phyloP scores from a whole-genome alignment of 176 grass and related monocot species.

The Avena insularis region DNA sequence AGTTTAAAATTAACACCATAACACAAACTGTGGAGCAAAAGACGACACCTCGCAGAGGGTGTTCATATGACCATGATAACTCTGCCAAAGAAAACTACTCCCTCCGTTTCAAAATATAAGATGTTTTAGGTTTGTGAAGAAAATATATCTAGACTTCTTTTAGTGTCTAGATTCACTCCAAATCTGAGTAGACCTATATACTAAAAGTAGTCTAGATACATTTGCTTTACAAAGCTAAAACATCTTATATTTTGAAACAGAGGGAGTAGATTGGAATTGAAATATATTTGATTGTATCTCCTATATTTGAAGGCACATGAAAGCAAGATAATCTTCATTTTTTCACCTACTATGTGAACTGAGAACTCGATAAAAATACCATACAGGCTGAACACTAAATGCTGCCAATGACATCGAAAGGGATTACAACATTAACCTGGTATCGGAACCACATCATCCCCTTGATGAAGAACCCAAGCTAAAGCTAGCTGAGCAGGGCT shows the following conservation, averaged over 20 bases:
- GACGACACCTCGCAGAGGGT: not conserved
- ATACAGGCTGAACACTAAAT: not conserved
- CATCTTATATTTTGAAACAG: no score
- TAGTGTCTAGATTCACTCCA: no score
- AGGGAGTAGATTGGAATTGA: not conserved
- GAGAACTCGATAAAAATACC: not conserved
- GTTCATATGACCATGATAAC: not conserved
- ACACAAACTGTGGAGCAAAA: slow-evolving; percentile 20
- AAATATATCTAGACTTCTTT: no score
- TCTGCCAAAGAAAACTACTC: not conserved
- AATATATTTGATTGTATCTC: not conserved
- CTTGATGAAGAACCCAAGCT: slow-evolving; percentile 86
- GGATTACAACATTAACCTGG: slow-evolving; percentile 59
- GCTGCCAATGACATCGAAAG: not conserved
- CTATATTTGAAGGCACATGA: not conserved
- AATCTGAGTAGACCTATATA: no score
- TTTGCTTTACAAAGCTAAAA: no score
- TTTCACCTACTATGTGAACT: not conserved
- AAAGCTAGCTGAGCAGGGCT: slow-evolving; percentile 71
- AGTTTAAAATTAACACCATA: not conserved
- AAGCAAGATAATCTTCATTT: not conserved
- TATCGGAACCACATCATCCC: slow-evolving; percentile 78
- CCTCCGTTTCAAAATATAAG: no score
- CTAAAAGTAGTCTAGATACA: no score
- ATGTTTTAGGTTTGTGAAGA: no score